phyloP scores from a whole-genome alignment of 805 yeast species.

The Maudiozyma saulgeensis region DNA sequence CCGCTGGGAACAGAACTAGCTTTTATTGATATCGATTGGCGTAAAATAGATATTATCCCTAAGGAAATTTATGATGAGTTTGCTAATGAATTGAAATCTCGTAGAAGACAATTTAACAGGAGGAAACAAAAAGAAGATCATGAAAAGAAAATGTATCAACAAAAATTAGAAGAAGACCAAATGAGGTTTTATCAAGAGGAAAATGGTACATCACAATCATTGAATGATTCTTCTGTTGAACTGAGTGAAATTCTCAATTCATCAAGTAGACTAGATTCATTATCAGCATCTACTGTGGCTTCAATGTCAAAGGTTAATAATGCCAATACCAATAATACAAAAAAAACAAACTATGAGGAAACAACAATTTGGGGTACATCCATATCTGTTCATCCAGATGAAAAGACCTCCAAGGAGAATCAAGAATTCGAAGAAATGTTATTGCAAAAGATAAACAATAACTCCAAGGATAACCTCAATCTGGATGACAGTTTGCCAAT shows the following conservation, averaged over 20 bases:
- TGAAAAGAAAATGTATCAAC: slow-evolving; percentile 45
- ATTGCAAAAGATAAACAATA: slow-evolving; percentile 40
- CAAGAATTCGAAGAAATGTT: slow-evolving; percentile 44
- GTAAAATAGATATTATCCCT: slow-evolving; percentile 33
- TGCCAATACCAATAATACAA: neutral
- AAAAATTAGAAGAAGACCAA: slow-evolving; percentile 47
- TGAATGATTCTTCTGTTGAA: slow-evolving; percentile 27
- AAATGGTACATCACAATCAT: slow-evolving; percentile 35
- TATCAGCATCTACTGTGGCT: neutral
- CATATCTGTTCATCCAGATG: slow-evolving; percentile 24
- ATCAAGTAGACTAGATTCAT: slow-evolving; percentile 2
- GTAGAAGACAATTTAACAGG: slow-evolving; percentile 41
- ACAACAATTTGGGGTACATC: slow-evolving; percentile 75
- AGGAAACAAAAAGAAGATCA: slow-evolving; percentile 54
- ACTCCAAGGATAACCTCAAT: neutral
- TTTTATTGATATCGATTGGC: slow-evolving; percentile 81
- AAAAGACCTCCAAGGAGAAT: slow-evolving; percentile 33
- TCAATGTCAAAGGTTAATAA: neutral
- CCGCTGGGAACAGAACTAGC: slow-evolving; percentile 83
- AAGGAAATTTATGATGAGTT: slow-evolving; percentile 38
- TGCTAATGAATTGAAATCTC: slow-evolving; percentile 44
- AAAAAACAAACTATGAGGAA: slow-evolving; percentile 22
- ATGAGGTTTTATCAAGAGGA: slow-evolving; percentile 52
- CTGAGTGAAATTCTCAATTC: neutral
- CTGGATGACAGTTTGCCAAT: neutral